These are phyloP conservation scores for Lolium multiflorum DNA, from an alignment of 176 grass and related monocot species.

Conservation along the genomic window DNA sequence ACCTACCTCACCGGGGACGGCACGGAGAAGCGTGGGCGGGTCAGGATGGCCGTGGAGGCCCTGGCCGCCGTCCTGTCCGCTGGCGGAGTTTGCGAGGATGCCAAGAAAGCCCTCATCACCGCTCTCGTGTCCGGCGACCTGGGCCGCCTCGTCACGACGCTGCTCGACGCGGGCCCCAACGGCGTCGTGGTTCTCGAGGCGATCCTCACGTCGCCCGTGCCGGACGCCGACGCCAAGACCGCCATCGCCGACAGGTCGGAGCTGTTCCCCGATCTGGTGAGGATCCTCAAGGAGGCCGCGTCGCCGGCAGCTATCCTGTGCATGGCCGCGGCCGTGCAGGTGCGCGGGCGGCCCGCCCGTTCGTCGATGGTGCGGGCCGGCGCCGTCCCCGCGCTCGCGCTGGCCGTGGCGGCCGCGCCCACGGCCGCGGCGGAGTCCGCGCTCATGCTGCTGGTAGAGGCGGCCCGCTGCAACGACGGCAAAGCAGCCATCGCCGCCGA, in stretches of 20 bases:
- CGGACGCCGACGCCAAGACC: slow-evolving; percentile 56
- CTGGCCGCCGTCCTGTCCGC: slow-evolving; percentile 53
- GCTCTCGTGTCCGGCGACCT: slow-evolving; percentile 54
- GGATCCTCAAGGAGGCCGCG: slow-evolving; percentile 57
- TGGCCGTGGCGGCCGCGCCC: slow-evolving; percentile 61
- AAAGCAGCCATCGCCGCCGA: slow-evolving; percentile 61
- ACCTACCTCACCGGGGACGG: slow-evolving; percentile 38
- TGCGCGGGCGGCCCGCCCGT: slow-evolving; percentile 49
- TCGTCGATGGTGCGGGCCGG: slow-evolving; percentile 69
- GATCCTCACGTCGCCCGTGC: slow-evolving; percentile 62
- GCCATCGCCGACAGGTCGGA: slow-evolving; percentile 60
- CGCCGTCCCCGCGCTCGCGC: slow-evolving; percentile 52
- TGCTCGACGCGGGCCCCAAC: slow-evolving; percentile 46
- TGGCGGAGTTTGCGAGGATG: slow-evolving; percentile 42
- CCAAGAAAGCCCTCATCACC: slow-evolving; percentile 47
- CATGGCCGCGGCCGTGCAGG: slow-evolving; percentile 62
- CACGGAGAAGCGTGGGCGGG: slow-evolving; percentile 42
- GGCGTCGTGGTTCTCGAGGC: slow-evolving; percentile 59
- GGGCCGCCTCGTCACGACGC: slow-evolving; percentile 45
- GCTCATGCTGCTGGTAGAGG: slow-evolving; percentile 60
- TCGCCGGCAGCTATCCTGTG: slow-evolving; percentile 61
- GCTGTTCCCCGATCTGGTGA: slow-evolving; percentile 72
- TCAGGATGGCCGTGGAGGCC: slow-evolving; percentile 52
- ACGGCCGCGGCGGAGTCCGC: slow-evolving; percentile 63
- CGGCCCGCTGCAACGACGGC: slow-evolving; percentile 68